Conservation (phyloP, 2,329 filamentous ascomycete genomes). For the Aureobasidium sp. region DNA sequence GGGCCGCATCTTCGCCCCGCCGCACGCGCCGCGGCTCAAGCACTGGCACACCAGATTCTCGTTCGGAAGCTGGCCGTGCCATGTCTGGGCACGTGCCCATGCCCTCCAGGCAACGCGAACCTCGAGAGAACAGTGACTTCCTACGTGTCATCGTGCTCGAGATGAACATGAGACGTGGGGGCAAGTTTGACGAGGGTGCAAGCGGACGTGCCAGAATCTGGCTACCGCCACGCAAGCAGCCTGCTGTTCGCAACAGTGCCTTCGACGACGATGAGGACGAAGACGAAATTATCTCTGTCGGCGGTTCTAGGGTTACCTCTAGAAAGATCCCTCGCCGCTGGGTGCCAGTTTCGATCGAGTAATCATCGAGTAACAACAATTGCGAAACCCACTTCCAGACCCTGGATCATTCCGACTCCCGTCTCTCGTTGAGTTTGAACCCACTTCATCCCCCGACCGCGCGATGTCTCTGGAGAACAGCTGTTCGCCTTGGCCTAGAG, state of each 20-base stretch:
- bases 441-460: neutral
- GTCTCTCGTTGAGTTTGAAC: neutral
- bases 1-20: slow-evolving; percentile 24
- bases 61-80: slow-evolving; percentile 38
- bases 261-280: slow-evolving; percentile 12
- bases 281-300: neutral
- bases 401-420: slow-evolving; percentile 11
- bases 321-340: slow-evolving; percentile 11
- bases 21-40: slow-evolving; percentile 1
- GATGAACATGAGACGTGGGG: slow-evolving; percentile 60
- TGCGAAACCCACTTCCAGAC: slow-evolving; percentile 2
- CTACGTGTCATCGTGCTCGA: slow-evolving; percentile 58
- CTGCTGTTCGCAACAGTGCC: neutral
- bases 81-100: slow-evolving; percentile 25
- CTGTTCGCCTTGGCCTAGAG: neutral
- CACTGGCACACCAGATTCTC: slow-evolving; percentile 32
- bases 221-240: slow-evolving; percentile 49
- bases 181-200: slow-evolving; percentile 52
- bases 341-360: slow-evolving; percentile 14
- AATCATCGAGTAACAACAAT: slow-evolving; percentile 3
- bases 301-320: neutral
- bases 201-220: slow-evolving; percentile 53
- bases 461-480: neutral
- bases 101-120: slow-evolving; percentile 52
- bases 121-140: slow-evolving; percentile 58